phyloP scores from a whole-genome alignment of 2,329 filamentous ascomycete genomes.

The Aspergillus oerlinghausenensis region DNA sequence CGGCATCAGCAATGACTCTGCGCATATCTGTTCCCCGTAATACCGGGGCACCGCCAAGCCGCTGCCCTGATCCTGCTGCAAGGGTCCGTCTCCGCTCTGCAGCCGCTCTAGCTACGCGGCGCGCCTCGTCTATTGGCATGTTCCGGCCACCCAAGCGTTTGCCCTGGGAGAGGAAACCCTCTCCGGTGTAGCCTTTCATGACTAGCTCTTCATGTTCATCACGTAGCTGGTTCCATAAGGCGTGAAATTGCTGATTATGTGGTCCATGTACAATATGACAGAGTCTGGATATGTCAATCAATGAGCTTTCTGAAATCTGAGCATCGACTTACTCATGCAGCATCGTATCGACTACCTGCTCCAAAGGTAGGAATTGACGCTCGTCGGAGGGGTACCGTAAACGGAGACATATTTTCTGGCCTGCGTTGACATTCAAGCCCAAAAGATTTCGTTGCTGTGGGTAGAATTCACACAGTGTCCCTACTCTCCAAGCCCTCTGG shows the following conservation, averaged over 20 bases:
- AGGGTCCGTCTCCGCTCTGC: constrained; percentile 65
- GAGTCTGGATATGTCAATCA: constrained; percentile 44
- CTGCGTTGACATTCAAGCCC: constrained; percentile 74
- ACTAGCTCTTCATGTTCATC: constrained; percentile 75
- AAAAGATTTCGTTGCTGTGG: constrained; percentile 69
- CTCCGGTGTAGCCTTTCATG: constrained; percentile 82
- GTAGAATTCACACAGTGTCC: constrained; percentile 77
- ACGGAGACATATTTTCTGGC: constrained; percentile 75
- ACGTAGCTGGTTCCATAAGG: constrained; percentile 82
- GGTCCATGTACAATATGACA: constrained; percentile 82
- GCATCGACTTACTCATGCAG: constrained; percentile 64
- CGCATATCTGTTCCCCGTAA: constrained; percentile 64
- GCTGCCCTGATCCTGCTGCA: constrained; percentile 61
- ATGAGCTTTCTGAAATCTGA: neutral
- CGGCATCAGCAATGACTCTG: constrained; percentile 66
- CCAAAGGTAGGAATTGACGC: constrained; percentile 72
- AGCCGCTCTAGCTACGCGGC: constrained; percentile 66
- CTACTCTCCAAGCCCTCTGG: constrained; percentile 74
- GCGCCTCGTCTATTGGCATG: constrained; percentile 68
- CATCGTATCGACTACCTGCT: constrained; percentile 83
- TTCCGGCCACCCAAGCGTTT: constrained; percentile 63
- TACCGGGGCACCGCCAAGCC: constrained; percentile 61
- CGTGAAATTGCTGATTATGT: constrained; percentile 77
- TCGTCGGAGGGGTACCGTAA: constrained; percentile 71
- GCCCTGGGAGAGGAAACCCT: constrained; percentile 77